Evolutionary conservation across 495 filamentous ascomycete species (phyloP).

Genomic region (Neurospora sp.): DNA sequence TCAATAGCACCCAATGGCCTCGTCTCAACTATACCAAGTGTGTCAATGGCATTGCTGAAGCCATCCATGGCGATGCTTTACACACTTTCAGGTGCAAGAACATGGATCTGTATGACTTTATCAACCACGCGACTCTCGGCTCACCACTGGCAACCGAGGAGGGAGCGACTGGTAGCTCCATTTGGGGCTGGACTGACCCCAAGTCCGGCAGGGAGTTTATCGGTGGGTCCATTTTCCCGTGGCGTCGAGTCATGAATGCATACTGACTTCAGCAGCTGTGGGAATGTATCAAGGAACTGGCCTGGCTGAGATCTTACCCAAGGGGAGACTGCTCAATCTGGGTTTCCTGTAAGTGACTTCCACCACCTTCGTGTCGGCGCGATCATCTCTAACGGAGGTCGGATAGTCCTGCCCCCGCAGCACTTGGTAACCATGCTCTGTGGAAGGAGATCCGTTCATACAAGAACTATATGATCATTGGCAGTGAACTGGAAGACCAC

Average conservation of each 20-base stretch:
- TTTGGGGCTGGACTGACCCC: slow-evolving; percentile 2
- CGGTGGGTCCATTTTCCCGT: background rate
- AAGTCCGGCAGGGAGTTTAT: background rate
- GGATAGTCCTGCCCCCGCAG: background rate
- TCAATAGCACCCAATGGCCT: slow-evolving; percentile 1
- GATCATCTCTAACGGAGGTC: background rate
- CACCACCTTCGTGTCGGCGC: background rate
- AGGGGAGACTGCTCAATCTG: slow-evolving; percentile 38
- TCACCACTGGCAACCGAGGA: slow-evolving; percentile 40
- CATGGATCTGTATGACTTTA: slow-evolving; percentile 42
- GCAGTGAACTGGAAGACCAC: slow-evolving; percentile 39
- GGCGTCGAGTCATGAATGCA: background rate
- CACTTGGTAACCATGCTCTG: background rate
- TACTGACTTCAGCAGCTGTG: background rate
- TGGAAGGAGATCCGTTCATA: slow-evolving; percentile 28
- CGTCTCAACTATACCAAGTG: slow-evolving; percentile 15
- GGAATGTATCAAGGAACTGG: slow-evolving; percentile 19
- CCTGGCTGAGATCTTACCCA: slow-evolving; percentile 36
- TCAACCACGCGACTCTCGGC: slow-evolving; percentile 7
- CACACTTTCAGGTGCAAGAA: slow-evolving; percentile 40
- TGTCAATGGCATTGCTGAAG: slow-evolving; percentile 33
- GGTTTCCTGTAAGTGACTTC: slow-evolving; percentile 27
- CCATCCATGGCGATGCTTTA: slow-evolving; percentile 26
- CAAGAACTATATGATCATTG: slow-evolving; percentile 38
- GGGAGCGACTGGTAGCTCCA: slow-evolving; percentile 14